Evolutionary conservation across 2,329 filamentous ascomycete genomes (phyloP).

Genomic region (Alternaria gansuensis): DNA sequence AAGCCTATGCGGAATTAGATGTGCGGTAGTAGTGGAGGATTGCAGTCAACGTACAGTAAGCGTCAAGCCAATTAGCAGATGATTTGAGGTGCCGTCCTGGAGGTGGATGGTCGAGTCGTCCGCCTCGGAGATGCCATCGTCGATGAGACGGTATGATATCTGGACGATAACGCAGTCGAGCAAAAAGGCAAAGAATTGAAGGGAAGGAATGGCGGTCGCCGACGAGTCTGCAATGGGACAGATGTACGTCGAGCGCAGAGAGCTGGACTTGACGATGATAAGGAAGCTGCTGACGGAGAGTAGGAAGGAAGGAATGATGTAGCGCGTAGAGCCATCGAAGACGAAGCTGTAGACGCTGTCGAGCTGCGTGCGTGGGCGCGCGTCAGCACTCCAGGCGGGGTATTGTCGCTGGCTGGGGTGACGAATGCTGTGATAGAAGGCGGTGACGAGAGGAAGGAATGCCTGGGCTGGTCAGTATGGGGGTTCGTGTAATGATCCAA

Average conservation of each 20-base stretch:
- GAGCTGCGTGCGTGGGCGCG: constrained; percentile 32
- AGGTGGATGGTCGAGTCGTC: constrained; percentile 40
- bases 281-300: constrained; percentile 47
- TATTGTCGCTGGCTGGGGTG: constrained; percentile 37
- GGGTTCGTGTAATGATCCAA: neutral
- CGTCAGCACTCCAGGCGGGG: constrained; percentile 43
- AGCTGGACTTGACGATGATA: constrained; percentile 39
- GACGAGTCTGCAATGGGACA: constrained; percentile 41
- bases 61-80: constrained; percentile 41
- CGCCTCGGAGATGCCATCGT: constrained; percentile 36
- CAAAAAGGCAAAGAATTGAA: constrained; percentile 44
- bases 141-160: constrained; percentile 39
- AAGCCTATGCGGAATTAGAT: constrained; percentile 40
- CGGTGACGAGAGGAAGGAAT: constrained; percentile 47
- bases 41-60: constrained; percentile 34
- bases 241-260: constrained; percentile 46
- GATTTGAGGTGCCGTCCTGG: constrained; percentile 41
- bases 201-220: constrained; percentile 38
- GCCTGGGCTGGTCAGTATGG: constrained; percentile 31
- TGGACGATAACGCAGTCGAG: constrained; percentile 41
- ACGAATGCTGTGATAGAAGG: constrained; percentile 44
- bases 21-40: neutral
- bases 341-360: constrained; percentile 41
- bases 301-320: constrained; percentile 44
- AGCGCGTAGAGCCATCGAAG: constrained; percentile 43